Conservation (phyloP, 2,329 filamentous ascomycete genomes). For the Paecilomyces variotii region DNA sequence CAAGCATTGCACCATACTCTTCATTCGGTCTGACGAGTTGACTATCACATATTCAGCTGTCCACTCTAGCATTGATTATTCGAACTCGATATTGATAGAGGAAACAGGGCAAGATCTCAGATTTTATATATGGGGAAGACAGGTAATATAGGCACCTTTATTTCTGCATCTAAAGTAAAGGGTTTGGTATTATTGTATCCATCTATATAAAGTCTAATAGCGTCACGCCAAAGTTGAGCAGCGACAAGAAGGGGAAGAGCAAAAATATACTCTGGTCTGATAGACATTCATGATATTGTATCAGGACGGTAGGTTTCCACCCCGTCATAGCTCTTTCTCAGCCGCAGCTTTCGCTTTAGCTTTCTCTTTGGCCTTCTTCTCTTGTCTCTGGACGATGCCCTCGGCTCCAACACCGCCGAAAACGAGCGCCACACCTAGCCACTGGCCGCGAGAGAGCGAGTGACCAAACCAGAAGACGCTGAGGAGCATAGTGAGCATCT, state of each 20-base stretch:
- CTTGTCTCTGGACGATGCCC: constrained; percentile 67
- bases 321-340: constrained; percentile 16
- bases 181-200: not conserved
- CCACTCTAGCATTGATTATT: not conserved
- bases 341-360: constrained; percentile 42
- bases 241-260: not conserved
- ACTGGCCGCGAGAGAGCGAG: constrained; percentile 77
- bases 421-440: constrained; percentile 83
- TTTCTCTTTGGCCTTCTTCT: constrained; percentile 73
- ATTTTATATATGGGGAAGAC: not conserved
- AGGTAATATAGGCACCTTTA: no score
- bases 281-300: not conserved
- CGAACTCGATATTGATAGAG: not conserved
- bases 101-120: no score
- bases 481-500: constrained; percentile 98
- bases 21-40: not conserved
- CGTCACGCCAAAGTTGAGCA: not conserved
- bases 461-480: constrained; percentile 95
- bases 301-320: not conserved
- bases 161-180: no score
- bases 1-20: not conserved
- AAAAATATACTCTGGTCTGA: not conserved
- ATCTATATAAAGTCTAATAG: not conserved
- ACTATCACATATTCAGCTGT: not conserved
- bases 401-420: constrained; percentile 95